Conservation (phyloP, 352 stramenopile species). For the Pythium periplocum region DNA sequence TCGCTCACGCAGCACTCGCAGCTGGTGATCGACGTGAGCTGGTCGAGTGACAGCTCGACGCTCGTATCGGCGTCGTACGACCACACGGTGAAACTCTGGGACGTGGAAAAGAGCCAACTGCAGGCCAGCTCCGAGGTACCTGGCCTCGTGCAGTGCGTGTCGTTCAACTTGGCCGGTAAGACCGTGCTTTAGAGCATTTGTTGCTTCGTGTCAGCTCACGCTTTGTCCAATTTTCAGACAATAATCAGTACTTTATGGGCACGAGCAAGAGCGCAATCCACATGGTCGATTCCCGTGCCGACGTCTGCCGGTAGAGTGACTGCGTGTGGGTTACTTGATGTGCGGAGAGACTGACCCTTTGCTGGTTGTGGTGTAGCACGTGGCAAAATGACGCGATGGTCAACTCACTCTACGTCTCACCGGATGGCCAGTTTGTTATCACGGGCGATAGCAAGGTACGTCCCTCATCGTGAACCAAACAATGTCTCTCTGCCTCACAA, state of each 20-base stretch:
- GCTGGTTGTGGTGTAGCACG: slow-evolving; percentile 17
- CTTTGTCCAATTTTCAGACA: slow-evolving; percentile 27
- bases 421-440: slow-evolving; percentile 72
- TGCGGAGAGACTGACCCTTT: neutral
- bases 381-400: slow-evolving; percentile 87
- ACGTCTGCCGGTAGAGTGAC: slow-evolving; percentile 22
- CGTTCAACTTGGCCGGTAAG: slow-evolving; percentile 70
- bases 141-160: slow-evolving; percentile 80
- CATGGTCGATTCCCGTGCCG: slow-evolving; percentile 60
- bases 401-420: slow-evolving; percentile 76
- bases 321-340: neutral
- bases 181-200: neutral
- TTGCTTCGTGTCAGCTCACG: neutral
- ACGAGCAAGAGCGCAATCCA: slow-evolving; percentile 80
- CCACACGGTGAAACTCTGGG: slow-evolving; percentile 86
- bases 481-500: neutral
- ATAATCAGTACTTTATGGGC: slow-evolving; percentile 75
- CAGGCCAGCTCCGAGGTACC: slow-evolving; percentile 59
- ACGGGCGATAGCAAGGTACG: slow-evolving; percentile 79
- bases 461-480: neutral
- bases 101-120: slow-evolving; percentile 74
- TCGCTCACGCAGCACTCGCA: slow-evolving; percentile 69
- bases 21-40: slow-evolving; percentile 84
- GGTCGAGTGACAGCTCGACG: slow-evolving; percentile 68
- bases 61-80: slow-evolving; percentile 83